Base-by-base conservation (phyloP, 2,329 filamentous ascomycete species). In the Tolypocladium amazonense region DNA sequence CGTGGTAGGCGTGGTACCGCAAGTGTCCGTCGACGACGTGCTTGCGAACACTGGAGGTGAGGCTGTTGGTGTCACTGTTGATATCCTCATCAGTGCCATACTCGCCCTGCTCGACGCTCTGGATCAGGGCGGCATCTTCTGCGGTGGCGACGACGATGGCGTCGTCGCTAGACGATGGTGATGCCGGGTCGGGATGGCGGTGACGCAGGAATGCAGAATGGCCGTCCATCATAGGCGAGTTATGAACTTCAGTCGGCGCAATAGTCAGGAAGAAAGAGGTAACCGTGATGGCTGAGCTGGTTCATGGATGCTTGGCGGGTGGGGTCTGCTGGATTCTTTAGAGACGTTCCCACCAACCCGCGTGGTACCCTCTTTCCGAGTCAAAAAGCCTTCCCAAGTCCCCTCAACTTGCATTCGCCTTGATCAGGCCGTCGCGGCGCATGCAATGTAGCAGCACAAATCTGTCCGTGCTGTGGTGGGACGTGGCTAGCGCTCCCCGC, bases 21-120 rank as follows among this genome's bases (percentile, higher is more conserved):
- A 76, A 62, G 39, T 73, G 71, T 12, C 75, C 73, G 27, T 77
- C 76, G 59, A 76, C 69, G 58, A 76, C 73, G 58, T 77, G 75
- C 45, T 76, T 72, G 33, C 74, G 73, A 60, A 77, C 75, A 62
- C 75, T 77, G 6, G 76, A 73, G 6, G 75, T 76, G 54, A 77
- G 66, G 56, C 75, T 77, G 45, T 69, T 68, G 2, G 73, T 77
- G 37, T 77, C 74, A 52, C 4, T 35, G 11, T 35, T 30, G 5
- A n/a, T 35, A 3, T 72, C 71, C 35, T 66, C 65, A 30, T 57
- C 41, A 18, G 60, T 61, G 35, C 61, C 60, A 23, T 67, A 64
- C 3, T 73, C 68, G 59, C 71, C 71, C n/a, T 68, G 64, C 41
- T 74, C 73, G 45, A 74, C 68, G 58, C 66, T 67, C 41, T 70